Evolutionary conservation across 2,329 filamentous ascomycete genomes (phyloP), one percentile per base, ranked within the genome.

Genomic region (Trichoderma gracile): DNA sequence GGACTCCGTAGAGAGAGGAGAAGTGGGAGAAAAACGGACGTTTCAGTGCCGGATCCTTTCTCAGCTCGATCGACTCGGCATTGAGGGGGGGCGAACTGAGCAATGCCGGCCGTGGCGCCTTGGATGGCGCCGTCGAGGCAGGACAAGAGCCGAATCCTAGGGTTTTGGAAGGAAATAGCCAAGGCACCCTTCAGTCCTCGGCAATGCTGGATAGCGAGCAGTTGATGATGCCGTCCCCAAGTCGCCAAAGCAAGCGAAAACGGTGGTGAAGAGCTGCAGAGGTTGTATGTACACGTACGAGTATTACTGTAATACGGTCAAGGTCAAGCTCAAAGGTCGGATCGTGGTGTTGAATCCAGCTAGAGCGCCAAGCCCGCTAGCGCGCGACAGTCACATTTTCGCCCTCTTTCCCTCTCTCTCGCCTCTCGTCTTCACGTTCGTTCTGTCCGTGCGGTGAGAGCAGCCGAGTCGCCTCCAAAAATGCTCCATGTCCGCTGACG

Each of bases 341-440:
- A 42, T 50, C 46, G 57, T 42, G 52, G 46, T 50, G 6, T 52
- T 55, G 45, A 58, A 64, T 64, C 53, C 61, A 64, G 61, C 33
- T 49, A 64, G 52, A 49, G 45, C 53, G 61, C 61, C 61, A 64
- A 64, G 61, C 40, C 30, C 10, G 19, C 43, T 56, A 56, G 60
- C 60, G 60, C 52, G 43, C 43, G 60, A 63, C 60, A 49, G 30
- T 46, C 60, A 56, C 50, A 27, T n/a, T 42, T 46, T 60, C 45
- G 9, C 45, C 14, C 30, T 40, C 17, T 25, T 23, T 40, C 10
- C 17, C 19, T 30, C 27, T 43, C 33, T 9, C 45, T 19, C 33
- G 7, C 40, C 23, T 45, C 12, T 59, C 49, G 38, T 59, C 33
- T 49, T 15, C 14, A 27, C 27, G 9, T 27, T 27, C 47, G 47